A percentile compares a stretch with the other conserved stretches of the same genome.
phyloP scores from a whole-genome alignment of 2,329 filamentous ascomycete genomes.

The Ophiostoma populinum region DNA sequence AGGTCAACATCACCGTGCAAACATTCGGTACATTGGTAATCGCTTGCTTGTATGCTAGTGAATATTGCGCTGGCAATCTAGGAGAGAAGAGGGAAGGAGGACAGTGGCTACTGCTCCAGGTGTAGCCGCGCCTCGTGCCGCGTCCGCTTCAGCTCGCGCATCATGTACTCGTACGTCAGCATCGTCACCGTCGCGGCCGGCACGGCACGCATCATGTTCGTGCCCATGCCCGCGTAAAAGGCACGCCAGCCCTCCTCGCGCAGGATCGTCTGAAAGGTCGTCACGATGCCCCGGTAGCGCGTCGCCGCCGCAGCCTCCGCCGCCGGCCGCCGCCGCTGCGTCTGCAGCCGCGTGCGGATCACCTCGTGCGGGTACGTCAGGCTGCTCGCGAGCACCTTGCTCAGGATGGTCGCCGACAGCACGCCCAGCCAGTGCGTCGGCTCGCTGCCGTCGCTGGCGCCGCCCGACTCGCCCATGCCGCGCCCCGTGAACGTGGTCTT shows the following conservation, averaged over 20 bases:
- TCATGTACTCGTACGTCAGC: constrained; percentile 79
- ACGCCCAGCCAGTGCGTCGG: constrained; percentile 69
- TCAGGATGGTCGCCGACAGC: constrained; percentile 73
- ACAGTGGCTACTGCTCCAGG: constrained; percentile 9
- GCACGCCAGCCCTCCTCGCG: constrained; percentile 87
- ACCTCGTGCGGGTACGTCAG: constrained; percentile 97
- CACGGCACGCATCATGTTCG: constrained; percentile 91
- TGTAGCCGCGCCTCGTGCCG: constrained; percentile 23
- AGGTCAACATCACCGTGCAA: too few species aligned
- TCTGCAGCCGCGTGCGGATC: constrained; percentile 81
- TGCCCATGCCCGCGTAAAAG: constrained; percentile 94
- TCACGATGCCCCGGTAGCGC: constrained; percentile 63
- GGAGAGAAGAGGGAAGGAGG: too few species aligned
- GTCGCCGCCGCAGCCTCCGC: constrained; percentile 21
- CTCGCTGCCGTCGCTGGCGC: constrained; percentile 21
- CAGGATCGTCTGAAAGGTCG: constrained; percentile 71
- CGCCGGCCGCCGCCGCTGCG: constrained; percentile 53
- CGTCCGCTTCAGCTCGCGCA: constrained; percentile 32
- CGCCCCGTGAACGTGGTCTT: constrained; percentile 81
- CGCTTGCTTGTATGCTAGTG: too few species aligned
- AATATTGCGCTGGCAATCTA: too few species aligned
- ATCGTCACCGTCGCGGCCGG: constrained; percentile 94
- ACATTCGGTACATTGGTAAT: too few species aligned
- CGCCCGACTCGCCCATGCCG: constrained; percentile 58
- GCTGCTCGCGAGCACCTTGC: constrained; percentile 85